Evolutionary conservation across 768 basidiomycete genomes (phyloP).

Genomic region (Mrakia frigida): DNA sequence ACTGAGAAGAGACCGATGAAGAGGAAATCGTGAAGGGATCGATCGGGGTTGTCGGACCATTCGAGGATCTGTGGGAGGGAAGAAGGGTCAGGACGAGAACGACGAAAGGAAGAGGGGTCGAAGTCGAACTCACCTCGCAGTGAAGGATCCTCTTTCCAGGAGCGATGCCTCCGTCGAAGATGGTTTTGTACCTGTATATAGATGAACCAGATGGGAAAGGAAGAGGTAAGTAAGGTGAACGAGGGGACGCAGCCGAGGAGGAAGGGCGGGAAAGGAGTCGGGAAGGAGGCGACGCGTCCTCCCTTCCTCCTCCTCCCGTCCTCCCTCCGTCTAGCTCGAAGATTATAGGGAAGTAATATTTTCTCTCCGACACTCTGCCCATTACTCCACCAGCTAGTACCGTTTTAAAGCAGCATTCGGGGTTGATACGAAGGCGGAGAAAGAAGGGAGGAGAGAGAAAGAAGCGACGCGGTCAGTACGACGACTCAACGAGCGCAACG

Average conservation of each 20-base stretch:
- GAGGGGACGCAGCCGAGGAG: not conserved
- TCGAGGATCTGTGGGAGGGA: not conserved
- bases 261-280: not conserved
- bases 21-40: not conserved
- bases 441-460: not conserved
- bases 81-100: not conserved
- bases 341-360: too few species aligned
- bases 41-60: slow-evolving; percentile 1
- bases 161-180: slow-evolving; percentile 6
- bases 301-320: too few species aligned
- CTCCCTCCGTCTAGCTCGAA: too few species aligned
- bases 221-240: not conserved
- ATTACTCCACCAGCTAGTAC: too few species aligned
- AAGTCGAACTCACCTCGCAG: slow-evolving; percentile 4
- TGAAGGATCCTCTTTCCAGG: not conserved
- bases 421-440: not conserved
- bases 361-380: too few species aligned
- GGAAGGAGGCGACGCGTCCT: too few species aligned
- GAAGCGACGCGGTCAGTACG: too few species aligned
- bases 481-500: not conserved
- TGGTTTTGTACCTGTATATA: not conserved
- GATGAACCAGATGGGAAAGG: not conserved
- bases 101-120: not conserved
- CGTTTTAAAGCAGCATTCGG: too few species aligned
- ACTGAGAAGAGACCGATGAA: slow-evolving; percentile 17